Percentiles rank a stretch among this genome's conserved stretches.
Conservation (phyloP, 164 flowering plant species). For the Vitis amurensis region DNA sequence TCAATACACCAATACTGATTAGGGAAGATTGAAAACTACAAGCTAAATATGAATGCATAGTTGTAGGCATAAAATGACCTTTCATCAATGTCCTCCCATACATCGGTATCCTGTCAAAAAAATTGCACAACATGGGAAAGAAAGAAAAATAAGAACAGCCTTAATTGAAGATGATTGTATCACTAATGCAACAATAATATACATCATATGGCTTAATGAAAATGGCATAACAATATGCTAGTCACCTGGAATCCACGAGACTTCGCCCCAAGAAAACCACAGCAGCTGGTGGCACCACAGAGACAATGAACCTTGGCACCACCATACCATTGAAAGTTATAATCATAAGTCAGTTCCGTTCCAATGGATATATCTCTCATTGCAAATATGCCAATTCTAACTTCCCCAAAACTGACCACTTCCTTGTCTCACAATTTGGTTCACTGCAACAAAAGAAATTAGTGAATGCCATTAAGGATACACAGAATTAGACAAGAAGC, state of each 20-base stretch:
- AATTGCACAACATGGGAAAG: background rate
- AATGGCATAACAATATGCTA: background rate
- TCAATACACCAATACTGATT: background rate
- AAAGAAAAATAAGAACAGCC: background rate
- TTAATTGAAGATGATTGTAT: too few species aligned
- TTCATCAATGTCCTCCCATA: conserved; percentile 95
- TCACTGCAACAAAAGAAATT: conserved; percentile 49
- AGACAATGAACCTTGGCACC: conserved; percentile 97
- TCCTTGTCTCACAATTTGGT: conserved; percentile 97
- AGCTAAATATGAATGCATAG: background rate
- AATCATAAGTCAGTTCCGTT: conserved; percentile 80
- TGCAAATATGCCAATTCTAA: conserved; percentile 95
- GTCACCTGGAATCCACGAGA: conserved; percentile 94
- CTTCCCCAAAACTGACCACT: conserved; percentile 89
- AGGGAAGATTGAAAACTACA: background rate
- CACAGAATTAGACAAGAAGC: too few species aligned
- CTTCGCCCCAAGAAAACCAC: conserved; percentile 97
- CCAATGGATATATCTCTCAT: conserved; percentile 73
- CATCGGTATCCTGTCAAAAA: conserved; percentile 68
- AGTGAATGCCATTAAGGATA: conserved; percentile 5
- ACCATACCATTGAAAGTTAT: conserved; percentile 98
- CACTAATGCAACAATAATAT: too few species aligned
- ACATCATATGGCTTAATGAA: too few species aligned
- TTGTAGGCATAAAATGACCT: conserved; percentile 44
- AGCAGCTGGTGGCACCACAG: conserved; percentile 83